Evolutionary conservation across 331 rosid genomes (phyloP).

Genomic region (Quercus tomentella): DNA sequence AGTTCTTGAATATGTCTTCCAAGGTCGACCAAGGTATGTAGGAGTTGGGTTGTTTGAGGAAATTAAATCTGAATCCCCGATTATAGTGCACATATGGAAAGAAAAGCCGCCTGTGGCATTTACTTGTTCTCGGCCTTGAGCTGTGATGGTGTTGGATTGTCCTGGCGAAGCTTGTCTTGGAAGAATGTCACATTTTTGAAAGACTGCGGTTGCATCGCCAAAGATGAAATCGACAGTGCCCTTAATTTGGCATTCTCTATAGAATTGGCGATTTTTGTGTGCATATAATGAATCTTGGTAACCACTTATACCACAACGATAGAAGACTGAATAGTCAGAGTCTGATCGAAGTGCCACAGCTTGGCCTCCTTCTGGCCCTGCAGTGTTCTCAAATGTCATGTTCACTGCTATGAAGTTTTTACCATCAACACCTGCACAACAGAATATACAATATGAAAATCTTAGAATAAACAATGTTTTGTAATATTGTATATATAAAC

Average conservation of each 20-base stretch:
- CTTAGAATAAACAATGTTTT: no score
- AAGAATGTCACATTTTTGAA: background rate
- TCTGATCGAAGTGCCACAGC: background rate
- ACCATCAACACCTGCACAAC: background rate
- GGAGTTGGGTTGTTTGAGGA: background rate
- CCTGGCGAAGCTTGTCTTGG: background rate
- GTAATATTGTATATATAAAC: no score
- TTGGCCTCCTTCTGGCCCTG: background rate
- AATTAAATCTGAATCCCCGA: background rate
- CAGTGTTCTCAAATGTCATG: conserved; percentile 1
- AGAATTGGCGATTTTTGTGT: background rate
- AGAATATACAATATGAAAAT: no score
- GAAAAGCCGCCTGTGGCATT: background rate
- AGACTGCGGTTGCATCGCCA: background rate
- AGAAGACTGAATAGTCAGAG: background rate
- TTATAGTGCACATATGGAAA: background rate
- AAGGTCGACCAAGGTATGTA: conserved; percentile 1
- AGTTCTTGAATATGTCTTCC: background rate
- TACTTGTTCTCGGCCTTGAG: background rate
- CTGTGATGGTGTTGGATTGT: background rate
- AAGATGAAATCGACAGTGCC: background rate
- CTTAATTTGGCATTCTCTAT: background rate
- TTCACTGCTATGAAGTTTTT: background rate
- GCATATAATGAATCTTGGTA: background rate
- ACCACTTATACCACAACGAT: background rate